Conservation (phyloP, 305 asterid species). For the Fraxinus dipetala region DNA sequence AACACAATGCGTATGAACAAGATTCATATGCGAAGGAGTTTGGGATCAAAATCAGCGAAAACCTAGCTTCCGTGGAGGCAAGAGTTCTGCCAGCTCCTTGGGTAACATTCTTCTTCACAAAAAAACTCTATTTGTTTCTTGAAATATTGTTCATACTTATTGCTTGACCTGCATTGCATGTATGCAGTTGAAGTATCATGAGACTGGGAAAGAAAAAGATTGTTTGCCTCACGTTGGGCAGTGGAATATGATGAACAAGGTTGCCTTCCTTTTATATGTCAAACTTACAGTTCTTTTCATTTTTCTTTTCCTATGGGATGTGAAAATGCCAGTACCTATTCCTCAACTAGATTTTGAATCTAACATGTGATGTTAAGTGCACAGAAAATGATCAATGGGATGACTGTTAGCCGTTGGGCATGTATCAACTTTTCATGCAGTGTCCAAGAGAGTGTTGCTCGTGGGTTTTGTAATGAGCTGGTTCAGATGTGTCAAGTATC, state of each 20-base stretch:
- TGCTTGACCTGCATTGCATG: conserved; percentile 19
- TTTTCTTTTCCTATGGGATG: not conserved
- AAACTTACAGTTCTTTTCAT: not conserved
- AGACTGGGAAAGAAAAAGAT: conserved; percentile 88
- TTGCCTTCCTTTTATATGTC: conserved; percentile 22
- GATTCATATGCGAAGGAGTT: conserved; percentile 95
- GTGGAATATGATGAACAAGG: conserved; percentile 99
- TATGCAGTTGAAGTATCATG: conserved; percentile 84
- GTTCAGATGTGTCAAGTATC: conserved; percentile 99
- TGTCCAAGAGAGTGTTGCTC: conserved; percentile 93
- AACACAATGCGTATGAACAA: conserved; percentile 76
- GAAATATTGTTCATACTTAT: not conserved
- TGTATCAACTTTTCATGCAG: conserved; percentile 94
- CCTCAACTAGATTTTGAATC: not conserved
- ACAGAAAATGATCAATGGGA: conserved; percentile 98
- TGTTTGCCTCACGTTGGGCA: conserved; percentile 98
- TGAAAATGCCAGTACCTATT: conserved; percentile 4
- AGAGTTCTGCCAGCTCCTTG: conserved; percentile 98
- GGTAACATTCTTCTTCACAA: conserved; percentile 42
- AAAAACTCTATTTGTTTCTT: not conserved
- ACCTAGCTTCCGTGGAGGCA: conserved; percentile 80
- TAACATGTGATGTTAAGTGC: conserved; percentile 10
- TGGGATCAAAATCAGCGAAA: conserved; percentile 83
- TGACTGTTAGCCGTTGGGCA: conserved; percentile 95
- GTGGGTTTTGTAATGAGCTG: conserved; percentile 87